Evolutionary conservation across 192 early-diverging fungal genomes (phyloP).

Genomic region (Chytriomyces sp.): DNA sequence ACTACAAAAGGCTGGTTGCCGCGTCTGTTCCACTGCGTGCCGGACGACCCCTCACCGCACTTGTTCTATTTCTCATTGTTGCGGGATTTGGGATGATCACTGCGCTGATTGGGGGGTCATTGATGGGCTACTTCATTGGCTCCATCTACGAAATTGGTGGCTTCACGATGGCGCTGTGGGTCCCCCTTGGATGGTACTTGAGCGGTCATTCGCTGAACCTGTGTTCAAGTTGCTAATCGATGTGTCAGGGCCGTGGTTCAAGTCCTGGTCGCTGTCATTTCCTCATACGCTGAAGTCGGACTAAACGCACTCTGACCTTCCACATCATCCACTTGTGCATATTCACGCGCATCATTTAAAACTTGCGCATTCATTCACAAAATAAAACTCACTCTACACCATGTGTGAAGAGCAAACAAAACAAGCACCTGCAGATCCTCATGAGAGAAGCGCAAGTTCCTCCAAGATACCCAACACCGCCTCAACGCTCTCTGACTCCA

Average conservation of each 20-base stretch:
- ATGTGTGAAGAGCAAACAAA: background rate
- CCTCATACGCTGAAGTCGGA: slow-evolving; percentile 33
- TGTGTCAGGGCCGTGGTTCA: slow-evolving; percentile 25
- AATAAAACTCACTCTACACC: background rate
- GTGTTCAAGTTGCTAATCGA: background rate
- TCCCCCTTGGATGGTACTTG: slow-evolving; percentile 28
- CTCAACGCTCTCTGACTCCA: slow-evolving; percentile 34
- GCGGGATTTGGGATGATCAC: slow-evolving; percentile 13
- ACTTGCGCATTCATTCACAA: background rate
- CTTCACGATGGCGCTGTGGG: slow-evolving; percentile 36
- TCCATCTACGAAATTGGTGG: slow-evolving; percentile 25
- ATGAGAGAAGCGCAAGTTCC: slow-evolving; percentile 15
- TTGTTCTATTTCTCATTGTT: slow-evolving; percentile 11
- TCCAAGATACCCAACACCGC: slow-evolving; percentile 28
- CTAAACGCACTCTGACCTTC: slow-evolving; percentile 30
- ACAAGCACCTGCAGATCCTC: background rate
- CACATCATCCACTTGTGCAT: background rate
- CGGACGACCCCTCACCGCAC: background rate
- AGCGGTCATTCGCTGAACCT: background rate
- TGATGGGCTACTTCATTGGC: slow-evolving; percentile 30
- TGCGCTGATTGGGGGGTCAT: background rate
- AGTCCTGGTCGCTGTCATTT: slow-evolving; percentile 28
- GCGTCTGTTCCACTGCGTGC: background rate
- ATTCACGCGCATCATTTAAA: background rate
- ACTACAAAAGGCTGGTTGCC: slow-evolving; percentile 10